These are phyloP conservation scores for Eragrostis tef DNA, from an alignment of 202 grass and related monocot species.

Conservation along the genomic window DNA sequence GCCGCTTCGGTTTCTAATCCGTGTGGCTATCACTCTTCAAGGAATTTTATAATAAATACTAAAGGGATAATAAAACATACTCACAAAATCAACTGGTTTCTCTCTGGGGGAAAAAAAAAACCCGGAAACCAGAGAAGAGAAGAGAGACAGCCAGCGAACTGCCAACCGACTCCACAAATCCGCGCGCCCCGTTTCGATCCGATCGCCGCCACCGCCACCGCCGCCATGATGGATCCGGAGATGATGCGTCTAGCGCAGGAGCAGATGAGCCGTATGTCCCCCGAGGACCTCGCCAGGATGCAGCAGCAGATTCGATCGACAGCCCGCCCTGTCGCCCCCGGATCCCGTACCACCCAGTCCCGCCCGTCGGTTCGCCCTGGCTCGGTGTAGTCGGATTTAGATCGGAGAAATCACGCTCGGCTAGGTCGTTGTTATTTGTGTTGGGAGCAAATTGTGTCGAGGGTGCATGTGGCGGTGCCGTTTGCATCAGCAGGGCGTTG, in stretches of 20 bases:
- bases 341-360: neutral
- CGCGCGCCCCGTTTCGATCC: neutral
- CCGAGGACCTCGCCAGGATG: constrained; percentile 85
- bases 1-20: neutral
- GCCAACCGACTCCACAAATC: constrained; percentile 27
- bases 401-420: constrained; percentile 6
- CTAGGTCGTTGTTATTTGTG: neutral
- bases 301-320: constrained; percentile 80
- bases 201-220: neutral
- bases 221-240: constrained; percentile 91
- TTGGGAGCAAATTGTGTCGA: neutral
- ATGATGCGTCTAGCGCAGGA: constrained; percentile 88
- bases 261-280: constrained; percentile 93
- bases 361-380: neutral
- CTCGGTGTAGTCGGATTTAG: constrained; percentile 5
- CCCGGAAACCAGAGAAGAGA: neutral
- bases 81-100: too few species aligned
- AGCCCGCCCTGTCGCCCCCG: neutral
- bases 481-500: neutral
- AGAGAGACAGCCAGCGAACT: constrained; percentile 8
- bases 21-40: too few species aligned
- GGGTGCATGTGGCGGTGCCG: neutral
- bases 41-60: too few species aligned
- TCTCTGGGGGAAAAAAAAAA: neutral
- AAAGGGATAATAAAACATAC: too few species aligned